These are phyloP conservation scores for Beauveria caledonica DNA, from an alignment of 2,329 filamentous ascomycete species.

Conservation along the genomic window DNA sequence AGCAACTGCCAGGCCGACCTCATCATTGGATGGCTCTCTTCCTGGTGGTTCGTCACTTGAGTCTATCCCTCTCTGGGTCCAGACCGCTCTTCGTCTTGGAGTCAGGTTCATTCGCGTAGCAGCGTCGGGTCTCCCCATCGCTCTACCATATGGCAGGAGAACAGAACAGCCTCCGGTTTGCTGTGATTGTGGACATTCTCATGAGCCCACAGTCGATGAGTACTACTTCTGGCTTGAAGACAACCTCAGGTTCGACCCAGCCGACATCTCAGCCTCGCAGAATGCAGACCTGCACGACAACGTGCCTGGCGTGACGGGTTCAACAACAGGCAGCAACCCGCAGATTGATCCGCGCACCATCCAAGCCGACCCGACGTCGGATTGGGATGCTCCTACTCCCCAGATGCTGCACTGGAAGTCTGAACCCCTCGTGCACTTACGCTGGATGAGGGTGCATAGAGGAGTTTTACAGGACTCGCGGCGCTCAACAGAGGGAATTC, in stretches of 20 bases:
- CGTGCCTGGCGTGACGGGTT: not conserved
- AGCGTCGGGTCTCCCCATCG: not conserved
- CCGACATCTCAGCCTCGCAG: not conserved
- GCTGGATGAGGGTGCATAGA: constrained; percentile 6
- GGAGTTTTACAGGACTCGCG: constrained; percentile 1
- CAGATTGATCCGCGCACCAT: constrained; percentile 9
- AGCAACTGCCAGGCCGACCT: not conserved
- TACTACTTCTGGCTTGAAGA: constrained; percentile 11
- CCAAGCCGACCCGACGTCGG: constrained; percentile 7
- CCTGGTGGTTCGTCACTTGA: not conserved
- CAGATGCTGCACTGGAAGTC: constrained; percentile 7
- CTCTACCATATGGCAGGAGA: not conserved
- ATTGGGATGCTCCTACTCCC: constrained; percentile 5
- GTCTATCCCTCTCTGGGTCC: constrained; percentile 8
- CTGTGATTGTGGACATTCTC: not conserved
- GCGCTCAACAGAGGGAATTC: constrained; percentile 7
- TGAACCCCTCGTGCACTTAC: not conserved
- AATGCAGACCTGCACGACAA: constrained; percentile 5
- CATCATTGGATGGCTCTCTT: not conserved
- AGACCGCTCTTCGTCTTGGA: constrained; percentile 1
- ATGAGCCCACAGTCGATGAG: constrained; percentile 4
- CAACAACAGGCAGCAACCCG: not conserved
- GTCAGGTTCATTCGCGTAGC: constrained; percentile 8
- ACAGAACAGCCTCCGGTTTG: not conserved
- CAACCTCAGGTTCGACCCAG: not conserved